Base-by-base conservation (phyloP, 176 grass and related monocot genomes). In the Aegilops speltoides region DNA sequence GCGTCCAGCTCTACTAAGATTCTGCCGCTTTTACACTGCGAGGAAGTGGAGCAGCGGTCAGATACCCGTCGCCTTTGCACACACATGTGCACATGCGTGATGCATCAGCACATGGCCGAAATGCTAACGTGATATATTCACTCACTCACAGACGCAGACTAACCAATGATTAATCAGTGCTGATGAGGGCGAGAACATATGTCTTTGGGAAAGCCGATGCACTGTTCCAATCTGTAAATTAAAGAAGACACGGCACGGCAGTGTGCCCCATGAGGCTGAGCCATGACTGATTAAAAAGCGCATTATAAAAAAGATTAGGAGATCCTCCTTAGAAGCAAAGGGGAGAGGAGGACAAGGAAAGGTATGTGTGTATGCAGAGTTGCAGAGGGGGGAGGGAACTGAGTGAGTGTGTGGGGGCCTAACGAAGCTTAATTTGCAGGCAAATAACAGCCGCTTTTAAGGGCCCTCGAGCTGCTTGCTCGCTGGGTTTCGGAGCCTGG, bases 271-370 rank as follows among this genome's bases (percentile, higher is more conserved):
- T 84, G 80, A 76, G 75, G 56, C 48, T 16, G 48, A 50, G 46
- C 67, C 75, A 77, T 32, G 48, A 77, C 23, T 77, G n/a, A 88
- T 81, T 81, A 81, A 77, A 84, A 85, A 73, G 71, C 9, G 69
- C 71, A 64, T n/a, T n/a, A n/a, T n/a, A n/a, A n/a, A n/a, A n/a
- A n/a, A n/a, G n/a, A n/a, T n/a, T n/a, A n/a, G n/a, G n/a, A n/a
- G n/a, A 88, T 85, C 91, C 87, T 87, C 87, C 87, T 92, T 89
- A 87, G 84, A 92, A 89, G 91, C 84, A 87, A 92, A 87, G 84
- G 80, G 56, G 87, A 3, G 52, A 79, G 73, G 73, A 76, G 45
- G 74, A 64, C 52, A 89, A 43, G 75, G 73, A 86, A 79, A 86
- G 79, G 86, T 32, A 62, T 78, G 14, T 2, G 7, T 20, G 4